phyloP scores from a whole-genome alignment of 2,329 filamentous ascomycete species.

The Colletotrichum musicola region DNA sequence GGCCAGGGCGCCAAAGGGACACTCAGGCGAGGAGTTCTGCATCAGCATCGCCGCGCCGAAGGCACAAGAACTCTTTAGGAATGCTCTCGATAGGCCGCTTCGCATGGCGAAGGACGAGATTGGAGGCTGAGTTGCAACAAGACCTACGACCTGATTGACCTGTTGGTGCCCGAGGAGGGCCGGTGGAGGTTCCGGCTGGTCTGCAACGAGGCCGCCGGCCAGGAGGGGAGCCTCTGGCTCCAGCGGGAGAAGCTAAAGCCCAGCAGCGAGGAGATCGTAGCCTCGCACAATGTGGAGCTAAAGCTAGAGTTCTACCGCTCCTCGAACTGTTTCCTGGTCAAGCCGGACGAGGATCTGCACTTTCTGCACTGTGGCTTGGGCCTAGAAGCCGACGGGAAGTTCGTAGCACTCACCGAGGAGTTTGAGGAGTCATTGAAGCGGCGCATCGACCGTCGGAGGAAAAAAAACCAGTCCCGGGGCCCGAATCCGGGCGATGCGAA shows the following conservation, averaged over 20 bases:
- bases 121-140: background rate
- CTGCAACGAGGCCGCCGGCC: background rate
- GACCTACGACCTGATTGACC: slow-evolving; percentile 14
- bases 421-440: no score
- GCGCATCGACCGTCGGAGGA: no score
- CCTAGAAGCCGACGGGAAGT: no score
- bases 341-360: no score
- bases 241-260: background rate
- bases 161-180: background rate
- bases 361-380: no score
- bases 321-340: no score
- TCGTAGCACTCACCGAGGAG: no score
- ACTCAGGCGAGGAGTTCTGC: background rate
- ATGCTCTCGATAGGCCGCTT: background rate
- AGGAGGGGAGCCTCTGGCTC: background rate
- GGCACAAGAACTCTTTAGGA: background rate
- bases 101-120: background rate
- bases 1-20: background rate
- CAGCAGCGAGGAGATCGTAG: background rate
- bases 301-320: no score
- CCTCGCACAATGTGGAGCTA: no score
- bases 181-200: background rate
- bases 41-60: background rate
- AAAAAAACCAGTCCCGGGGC: no score
- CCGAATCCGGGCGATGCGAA: no score